Percentiles rank a stretch among this genome's conserved stretches.
Conservation (phyloP, 805 yeast genomes). For the Candida loeiensis region DNA sequence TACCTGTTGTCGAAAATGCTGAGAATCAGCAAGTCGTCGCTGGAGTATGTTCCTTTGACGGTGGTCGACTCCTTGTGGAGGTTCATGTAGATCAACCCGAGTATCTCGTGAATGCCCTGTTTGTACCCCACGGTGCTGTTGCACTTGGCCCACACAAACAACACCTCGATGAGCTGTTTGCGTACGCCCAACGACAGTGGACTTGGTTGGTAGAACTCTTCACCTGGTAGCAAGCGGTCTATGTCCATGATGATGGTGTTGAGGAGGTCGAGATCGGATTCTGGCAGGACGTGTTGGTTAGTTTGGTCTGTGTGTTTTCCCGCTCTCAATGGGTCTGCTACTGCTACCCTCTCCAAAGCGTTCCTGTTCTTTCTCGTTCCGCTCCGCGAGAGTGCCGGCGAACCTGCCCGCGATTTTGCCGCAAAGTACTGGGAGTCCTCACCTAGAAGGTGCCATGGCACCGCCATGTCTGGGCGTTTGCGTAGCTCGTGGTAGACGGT, state of each 20-base stretch:
- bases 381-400: background rate
- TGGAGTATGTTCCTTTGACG: constrained; percentile 12
- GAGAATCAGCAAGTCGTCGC: constrained; percentile 33
- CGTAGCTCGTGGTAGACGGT: constrained; percentile 33
- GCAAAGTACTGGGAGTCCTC: constrained; percentile 27
- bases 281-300: too few species aligned
- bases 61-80: constrained; percentile 31
- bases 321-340: constrained; percentile 18
- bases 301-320: constrained; percentile 5
- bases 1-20: constrained; percentile 37
- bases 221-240: constrained; percentile 51
- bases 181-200: constrained; percentile 19
- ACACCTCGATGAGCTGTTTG: constrained; percentile 36
- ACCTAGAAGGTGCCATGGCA: constrained; percentile 38
- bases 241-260: constrained; percentile 47
- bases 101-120: constrained; percentile 55
- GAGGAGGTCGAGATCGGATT: constrained; percentile 39
- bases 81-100: constrained; percentile 45
- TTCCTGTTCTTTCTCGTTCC: background rate
- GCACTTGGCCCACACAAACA: constrained; percentile 50
- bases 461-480: constrained; percentile 25
- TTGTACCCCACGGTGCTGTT: constrained; percentile 41
- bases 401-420: background rate
- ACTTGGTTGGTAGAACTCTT: constrained; percentile 24
- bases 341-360: constrained; percentile 18